These are phyloP conservation scores for Schrenkiella parvula DNA, from an alignment of 345 rosid genomes.

Conservation along the genomic window DNA sequence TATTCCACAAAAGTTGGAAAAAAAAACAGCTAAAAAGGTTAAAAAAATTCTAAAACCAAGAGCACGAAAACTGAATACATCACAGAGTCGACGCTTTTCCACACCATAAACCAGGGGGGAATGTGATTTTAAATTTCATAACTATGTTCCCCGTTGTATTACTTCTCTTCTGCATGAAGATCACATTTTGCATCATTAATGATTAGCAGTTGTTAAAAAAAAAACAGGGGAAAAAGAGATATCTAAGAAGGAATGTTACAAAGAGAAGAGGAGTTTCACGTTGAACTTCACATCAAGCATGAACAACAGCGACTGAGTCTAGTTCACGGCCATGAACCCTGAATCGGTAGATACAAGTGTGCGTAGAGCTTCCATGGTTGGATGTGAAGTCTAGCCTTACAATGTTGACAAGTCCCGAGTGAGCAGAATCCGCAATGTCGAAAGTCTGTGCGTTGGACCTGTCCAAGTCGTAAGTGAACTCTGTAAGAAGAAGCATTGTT, in stretches of 20 bases:
- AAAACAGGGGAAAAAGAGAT: neutral
- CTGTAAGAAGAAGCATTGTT: constrained; percentile 55
- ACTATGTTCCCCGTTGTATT: no score
- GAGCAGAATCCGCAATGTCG: constrained; percentile 40
- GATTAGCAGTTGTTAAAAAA: no score
- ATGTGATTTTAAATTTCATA: no score
- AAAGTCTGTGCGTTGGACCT: constrained; percentile 88
- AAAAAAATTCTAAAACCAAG: neutral
- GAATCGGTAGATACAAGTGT: constrained; percentile 88
- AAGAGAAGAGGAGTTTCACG: neutral
- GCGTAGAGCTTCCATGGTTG: constrained; percentile 76
- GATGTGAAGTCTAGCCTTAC: constrained; percentile 71
- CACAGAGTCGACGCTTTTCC: neutral
- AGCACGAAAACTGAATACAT: neutral
- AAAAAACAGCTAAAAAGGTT: neutral
- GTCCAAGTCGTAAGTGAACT: constrained; percentile 82
- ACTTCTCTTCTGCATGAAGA: no score
- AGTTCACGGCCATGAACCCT: constrained; percentile 90
- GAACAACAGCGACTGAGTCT: constrained; percentile 35
- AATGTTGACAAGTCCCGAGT: constrained; percentile 54
- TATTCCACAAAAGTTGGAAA: neutral
- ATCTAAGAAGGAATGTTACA: constrained; percentile 17
- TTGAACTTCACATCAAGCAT: constrained; percentile 17
- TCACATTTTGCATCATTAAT: no score
- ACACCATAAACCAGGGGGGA: neutral